phyloP scores from a whole-genome alignment of 371 early-diverging fungal genomes.

The Lichtheimia hyalospora region DNA sequence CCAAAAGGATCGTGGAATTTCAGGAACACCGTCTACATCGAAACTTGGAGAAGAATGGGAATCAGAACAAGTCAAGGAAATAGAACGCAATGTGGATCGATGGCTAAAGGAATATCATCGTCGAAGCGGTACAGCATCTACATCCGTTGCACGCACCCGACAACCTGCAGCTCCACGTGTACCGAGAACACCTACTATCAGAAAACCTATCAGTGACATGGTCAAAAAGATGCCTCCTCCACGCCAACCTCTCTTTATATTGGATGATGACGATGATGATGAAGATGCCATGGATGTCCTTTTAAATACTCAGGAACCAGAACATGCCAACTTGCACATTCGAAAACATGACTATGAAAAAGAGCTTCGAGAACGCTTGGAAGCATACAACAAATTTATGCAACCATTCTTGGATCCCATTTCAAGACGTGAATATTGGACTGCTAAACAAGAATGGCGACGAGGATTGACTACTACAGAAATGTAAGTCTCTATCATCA shows the following conservation, averaged over 20 bases:
- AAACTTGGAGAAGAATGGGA: slow-evolving; percentile 59
- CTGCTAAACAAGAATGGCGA: slow-evolving; percentile 41
- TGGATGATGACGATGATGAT: slow-evolving; percentile 8
- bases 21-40: slow-evolving; percentile 36
- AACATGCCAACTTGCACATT: slow-evolving; percentile 21
- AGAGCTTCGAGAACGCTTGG: slow-evolving; percentile 33
- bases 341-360: slow-evolving; percentile 27
- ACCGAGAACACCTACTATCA: slow-evolving; percentile 14
- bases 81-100: slow-evolving; percentile 48
- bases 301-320: slow-evolving; percentile 28
- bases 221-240: slow-evolving; percentile 30
- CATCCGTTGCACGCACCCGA: not conserved
- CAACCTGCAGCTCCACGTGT: slow-evolving; percentile 16
- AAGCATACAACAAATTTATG: slow-evolving; percentile 28
- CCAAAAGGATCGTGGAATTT: slow-evolving; percentile 32
- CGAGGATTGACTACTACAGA: slow-evolving; percentile 40
- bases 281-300: slow-evolving; percentile 15
- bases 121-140: slow-evolving; percentile 14
- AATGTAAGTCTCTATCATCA: slow-evolving; percentile 21
- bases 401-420: slow-evolving; percentile 29
- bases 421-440: slow-evolving; percentile 25
- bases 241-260: not conserved
- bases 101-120: slow-evolving; percentile 61
- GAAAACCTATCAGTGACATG: slow-evolving; percentile 21
- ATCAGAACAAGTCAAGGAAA: slow-evolving; percentile 45